Evolutionary conservation across 495 filamentous ascomycete species (phyloP).

Genomic region (Neurospora cerealis): DNA sequence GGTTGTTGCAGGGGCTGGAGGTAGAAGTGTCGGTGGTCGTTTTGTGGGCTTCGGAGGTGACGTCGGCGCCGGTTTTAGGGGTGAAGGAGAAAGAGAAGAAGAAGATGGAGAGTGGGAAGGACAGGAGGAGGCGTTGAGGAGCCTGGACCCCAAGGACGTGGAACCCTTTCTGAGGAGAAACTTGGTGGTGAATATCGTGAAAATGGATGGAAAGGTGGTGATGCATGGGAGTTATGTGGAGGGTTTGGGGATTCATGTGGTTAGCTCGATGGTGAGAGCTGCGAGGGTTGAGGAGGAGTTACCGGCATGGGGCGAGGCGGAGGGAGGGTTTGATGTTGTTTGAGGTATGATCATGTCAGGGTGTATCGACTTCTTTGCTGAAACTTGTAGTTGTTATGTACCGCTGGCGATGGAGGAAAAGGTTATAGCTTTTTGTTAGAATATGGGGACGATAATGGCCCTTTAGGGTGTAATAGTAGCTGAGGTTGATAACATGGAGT

Average conservation of each 20-base stretch:
- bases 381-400: background rate
- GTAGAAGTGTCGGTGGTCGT: background rate
- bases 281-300: conserved; percentile 29
- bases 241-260: conserved; percentile 28
- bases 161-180: conserved; percentile 33
- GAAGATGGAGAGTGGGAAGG: background rate
- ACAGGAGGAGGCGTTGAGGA: conserved; percentile 22
- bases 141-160: conserved; percentile 32
- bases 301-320: conserved; percentile 31
- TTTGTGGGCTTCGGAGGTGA: background rate
- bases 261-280: conserved; percentile 29
- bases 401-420: too few species aligned
- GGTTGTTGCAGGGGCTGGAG: background rate
- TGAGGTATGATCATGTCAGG: too few species aligned
- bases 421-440: too few species aligned
- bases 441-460: background rate
- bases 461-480: background rate
- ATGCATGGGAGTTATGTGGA: conserved; percentile 13
- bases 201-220: conserved; percentile 16
- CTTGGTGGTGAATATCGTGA: conserved; percentile 31
- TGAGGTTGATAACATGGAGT: background rate
- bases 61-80: background rate
- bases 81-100: background rate
- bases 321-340: conserved; percentile 14
- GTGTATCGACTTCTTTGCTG: too few species aligned